phyloP scores from a whole-genome alignment of 2,329 filamentous ascomycete species.

The Colletotrichum sp. region DNA sequence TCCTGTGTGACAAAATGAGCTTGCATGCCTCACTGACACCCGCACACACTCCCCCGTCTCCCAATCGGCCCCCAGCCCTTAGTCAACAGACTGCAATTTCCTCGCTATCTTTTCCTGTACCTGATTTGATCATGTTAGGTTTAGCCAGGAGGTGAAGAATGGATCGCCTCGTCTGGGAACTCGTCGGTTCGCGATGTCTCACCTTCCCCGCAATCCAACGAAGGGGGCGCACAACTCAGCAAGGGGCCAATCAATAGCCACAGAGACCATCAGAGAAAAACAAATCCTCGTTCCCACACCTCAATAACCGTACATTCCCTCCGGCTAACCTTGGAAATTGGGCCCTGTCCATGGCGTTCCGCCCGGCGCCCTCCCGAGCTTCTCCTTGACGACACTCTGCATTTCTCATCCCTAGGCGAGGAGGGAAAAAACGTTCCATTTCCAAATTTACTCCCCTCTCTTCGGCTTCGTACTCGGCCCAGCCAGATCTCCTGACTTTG shows the following conservation, averaged over 20 bases:
- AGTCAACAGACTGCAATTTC: background rate
- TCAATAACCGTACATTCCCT: background rate
- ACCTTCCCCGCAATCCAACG: conserved; percentile 18
- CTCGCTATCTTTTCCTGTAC: background rate
- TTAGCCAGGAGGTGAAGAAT: conserved; percentile 14
- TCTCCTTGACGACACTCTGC: background rate
- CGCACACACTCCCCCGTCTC: background rate
- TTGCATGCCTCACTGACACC: background rate
- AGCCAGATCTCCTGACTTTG: background rate
- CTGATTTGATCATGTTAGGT: background rate
- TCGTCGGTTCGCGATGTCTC: conserved; percentile 10
- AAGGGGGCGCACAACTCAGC: conserved; percentile 3
- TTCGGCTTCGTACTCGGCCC: background rate
- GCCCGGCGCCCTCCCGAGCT: conserved; percentile 4
- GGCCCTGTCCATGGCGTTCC: background rate
- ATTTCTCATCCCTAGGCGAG: background rate
- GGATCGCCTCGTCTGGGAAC: conserved; percentile 8
- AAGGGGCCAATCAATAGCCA: conserved; percentile 12
- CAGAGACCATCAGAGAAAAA: background rate
- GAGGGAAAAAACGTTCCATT: background rate
- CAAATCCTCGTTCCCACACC: background rate
- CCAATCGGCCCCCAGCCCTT: background rate
- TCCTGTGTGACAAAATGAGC: conserved; percentile 10
- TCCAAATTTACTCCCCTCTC: background rate
- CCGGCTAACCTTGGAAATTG: background rate